Evolutionary conservation across 331 rosid species (phyloP), one percentile per base, ranked within the genome.

Genomic region (Cydonia oblonga): DNA sequence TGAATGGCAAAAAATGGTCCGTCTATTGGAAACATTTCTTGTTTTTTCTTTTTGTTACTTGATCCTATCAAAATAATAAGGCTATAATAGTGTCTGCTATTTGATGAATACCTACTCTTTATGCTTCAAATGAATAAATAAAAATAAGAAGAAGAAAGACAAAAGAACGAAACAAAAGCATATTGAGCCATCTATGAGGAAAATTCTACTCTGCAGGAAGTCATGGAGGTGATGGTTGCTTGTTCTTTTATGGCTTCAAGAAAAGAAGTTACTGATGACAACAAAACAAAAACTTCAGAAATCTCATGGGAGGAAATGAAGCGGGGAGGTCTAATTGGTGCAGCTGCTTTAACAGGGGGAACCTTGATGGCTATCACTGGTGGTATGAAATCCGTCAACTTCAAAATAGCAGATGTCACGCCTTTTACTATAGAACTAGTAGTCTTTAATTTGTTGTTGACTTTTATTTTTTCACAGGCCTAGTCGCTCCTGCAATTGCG

Each of bases 281-380:
- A 46, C 29, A 66, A 57, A 58, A 32, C 33, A 30, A 42, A 72
- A 25, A 51, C 52, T 14, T 25, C 73, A 13, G 78, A 67, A 32
- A 20, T 12, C 32, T 58, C 62, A 22, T 59, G 57, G 74, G 78
- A 78, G 33, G 40, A 62, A 33, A 54, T 58, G 78, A 78, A 58
- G 74, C 52, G 75, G 52, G 74, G 82, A 59, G 35, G 82, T 66
- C 32, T 67, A 25, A 78, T 78, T 49, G 78, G 82, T 58, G 82
- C 82, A 24, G 78, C 74, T 49, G 78, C 74, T 78, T 67, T 78
- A 67, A 73, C 75, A 30, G 75, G 78, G 51, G 82, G 74, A 64
- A 51, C 82, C 7, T 35, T 78, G 60, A 66, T 78, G 78, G 75
- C 75, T 38, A 49, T 78, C 73, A 58, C 60, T 67, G 74, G 82